Evolutionary conservation across 345 rosid genomes (phyloP).

Genomic region (Arabis hirsuta): DNA sequence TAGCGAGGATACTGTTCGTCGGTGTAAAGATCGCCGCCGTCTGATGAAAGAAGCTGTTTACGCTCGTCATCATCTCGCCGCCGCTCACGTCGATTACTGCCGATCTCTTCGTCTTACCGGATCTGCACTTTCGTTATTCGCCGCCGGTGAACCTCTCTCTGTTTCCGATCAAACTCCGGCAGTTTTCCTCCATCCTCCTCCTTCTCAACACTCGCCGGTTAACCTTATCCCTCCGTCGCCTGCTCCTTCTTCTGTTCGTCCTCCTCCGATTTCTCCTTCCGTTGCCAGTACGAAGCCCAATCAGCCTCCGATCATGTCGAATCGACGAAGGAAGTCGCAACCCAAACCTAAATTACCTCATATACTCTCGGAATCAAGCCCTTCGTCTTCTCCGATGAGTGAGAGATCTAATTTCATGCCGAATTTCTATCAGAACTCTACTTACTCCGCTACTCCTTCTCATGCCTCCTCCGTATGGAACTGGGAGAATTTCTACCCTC

Average conservation of each 20-base stretch:
- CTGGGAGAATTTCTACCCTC: constrained; percentile 96
- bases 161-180: constrained; percentile 88
- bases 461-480: constrained; percentile 94
- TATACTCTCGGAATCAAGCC: constrained; percentile 69
- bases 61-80: constrained; percentile 87
- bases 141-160: constrained; percentile 73
- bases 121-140: constrained; percentile 80
- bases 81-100: constrained; percentile 91
- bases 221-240: constrained; percentile 47
- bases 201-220: constrained; percentile 29
- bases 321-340: constrained; percentile 45
- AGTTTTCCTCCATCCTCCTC: constrained; percentile 58
- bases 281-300: constrained; percentile 56
- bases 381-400: constrained; percentile 65
- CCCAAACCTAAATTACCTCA: constrained; percentile 71
- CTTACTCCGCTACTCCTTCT: constrained; percentile 79
- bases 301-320: constrained; percentile 53
- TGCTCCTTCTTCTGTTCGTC: constrained; percentile 44
- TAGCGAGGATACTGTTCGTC: constrained; percentile 87
- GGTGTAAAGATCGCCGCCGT: constrained; percentile 95
- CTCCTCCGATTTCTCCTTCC: constrained; percentile 51
- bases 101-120: constrained; percentile 87
- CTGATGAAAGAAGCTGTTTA: constrained; percentile 82
- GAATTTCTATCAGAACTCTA: constrained; percentile 60
- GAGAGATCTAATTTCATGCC: constrained; percentile 52